phyloP scores from a whole-genome alignment of 495 filamentous ascomycete genomes.

The Ascobolus immersus region DNA sequence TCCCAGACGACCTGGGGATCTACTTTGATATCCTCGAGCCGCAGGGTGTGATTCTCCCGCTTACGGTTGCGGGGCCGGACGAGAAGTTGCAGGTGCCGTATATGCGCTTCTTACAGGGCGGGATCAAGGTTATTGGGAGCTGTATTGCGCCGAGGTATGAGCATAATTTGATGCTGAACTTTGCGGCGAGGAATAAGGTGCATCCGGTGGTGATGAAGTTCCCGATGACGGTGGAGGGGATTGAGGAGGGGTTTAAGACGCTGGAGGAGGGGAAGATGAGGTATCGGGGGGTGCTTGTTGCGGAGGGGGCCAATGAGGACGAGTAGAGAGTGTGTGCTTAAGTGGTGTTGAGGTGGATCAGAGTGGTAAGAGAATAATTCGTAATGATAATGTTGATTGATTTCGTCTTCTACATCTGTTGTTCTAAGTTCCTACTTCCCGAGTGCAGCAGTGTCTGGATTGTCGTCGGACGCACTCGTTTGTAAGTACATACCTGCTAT shows the following conservation, averaged over 20 bases:
- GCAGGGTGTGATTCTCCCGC: conserved; percentile 25
- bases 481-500: too few relatives aligned
- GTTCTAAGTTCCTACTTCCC: too few relatives aligned
- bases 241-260: conserved; percentile 26
- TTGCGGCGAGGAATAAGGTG: conserved; percentile 29
- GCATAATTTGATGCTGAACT: conserved; percentile 28
- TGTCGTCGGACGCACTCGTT: too few relatives aligned
- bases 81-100: conserved; percentile 30
- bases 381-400: too few relatives aligned
- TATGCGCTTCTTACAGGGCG: conserved; percentile 22
- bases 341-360: too few relatives aligned
- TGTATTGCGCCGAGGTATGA: conserved; percentile 25
- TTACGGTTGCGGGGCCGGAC: conserved; percentile 23
- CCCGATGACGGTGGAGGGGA: conserved; percentile 29
- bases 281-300: conserved; percentile 33
- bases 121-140: conserved; percentile 27
- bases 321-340: too few relatives aligned
- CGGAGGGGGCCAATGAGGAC: too few relatives aligned
- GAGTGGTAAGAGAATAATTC: too few relatives aligned
- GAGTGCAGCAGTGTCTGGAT: too few relatives aligned
- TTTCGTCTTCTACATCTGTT: too few relatives aligned
- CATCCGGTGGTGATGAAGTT: conserved; percentile 31
- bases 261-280: conserved; percentile 31
- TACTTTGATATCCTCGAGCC: conserved; percentile 21
- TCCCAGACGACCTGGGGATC: conserved; percentile 19